Evolutionary conservation across 108 stramenopile genomes (phyloP).

Genomic region (Skeletonema potamos): DNA sequence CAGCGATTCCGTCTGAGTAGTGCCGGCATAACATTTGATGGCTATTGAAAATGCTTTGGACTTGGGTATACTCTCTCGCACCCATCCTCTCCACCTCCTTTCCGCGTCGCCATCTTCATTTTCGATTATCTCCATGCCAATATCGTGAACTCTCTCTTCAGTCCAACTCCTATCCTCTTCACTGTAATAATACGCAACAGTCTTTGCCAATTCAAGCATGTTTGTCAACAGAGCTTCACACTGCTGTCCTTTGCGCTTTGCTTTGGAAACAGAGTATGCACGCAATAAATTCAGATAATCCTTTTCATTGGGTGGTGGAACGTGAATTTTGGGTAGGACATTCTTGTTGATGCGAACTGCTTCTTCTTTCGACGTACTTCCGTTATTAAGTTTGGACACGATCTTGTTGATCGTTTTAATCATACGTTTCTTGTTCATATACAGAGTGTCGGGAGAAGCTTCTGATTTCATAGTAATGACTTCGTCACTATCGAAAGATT

Average conservation of each 20-base stretch:
- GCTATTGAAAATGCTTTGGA: constrained; percentile 49
- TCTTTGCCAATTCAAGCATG: constrained; percentile 42
- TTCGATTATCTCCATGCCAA: constrained; percentile 16
- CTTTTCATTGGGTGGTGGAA: constrained; percentile 38
- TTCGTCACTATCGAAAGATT: neutral
- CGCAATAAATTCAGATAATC: constrained; percentile 46
- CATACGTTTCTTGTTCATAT: constrained; percentile 29
- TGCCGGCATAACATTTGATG: constrained; percentile 50
- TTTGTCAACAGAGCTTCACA: constrained; percentile 28
- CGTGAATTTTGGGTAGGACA: neutral
- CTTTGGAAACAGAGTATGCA: constrained; percentile 43
- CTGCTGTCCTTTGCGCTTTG: constrained; percentile 44
- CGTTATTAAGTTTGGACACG: neutral
- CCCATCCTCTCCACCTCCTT: constrained; percentile 20
- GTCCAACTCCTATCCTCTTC: constrained; percentile 6
- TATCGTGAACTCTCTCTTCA: neutral
- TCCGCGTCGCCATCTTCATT: neutral
- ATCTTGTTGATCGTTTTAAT: constrained; percentile 12
- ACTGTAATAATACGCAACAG: constrained; percentile 3
- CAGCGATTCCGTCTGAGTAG: constrained; percentile 42
- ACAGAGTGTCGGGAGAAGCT: neutral
- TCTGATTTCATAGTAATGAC: too few species aligned
- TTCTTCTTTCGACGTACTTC: neutral
- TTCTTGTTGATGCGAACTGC: neutral
- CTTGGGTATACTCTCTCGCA: constrained; percentile 36